Evolutionary conservation across 352 stramenopile species (phyloP).

Genomic region (Thraustotheca clavata): DNA sequence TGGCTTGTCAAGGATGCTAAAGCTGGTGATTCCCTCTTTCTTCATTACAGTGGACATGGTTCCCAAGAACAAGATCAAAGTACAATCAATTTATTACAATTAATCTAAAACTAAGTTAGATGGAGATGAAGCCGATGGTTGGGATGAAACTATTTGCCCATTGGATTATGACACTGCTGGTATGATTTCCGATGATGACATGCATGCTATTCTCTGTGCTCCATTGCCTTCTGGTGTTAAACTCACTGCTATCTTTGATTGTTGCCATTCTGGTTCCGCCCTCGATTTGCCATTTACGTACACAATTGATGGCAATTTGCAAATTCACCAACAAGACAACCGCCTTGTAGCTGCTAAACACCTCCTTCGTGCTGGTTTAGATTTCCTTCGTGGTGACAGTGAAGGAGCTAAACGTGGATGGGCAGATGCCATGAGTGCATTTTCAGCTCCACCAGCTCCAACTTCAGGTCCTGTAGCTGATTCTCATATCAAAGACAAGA

Average conservation of each 20-base stretch:
- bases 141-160: slow-evolving; percentile 41
- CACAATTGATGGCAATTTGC: slow-evolving; percentile 24
- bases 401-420: slow-evolving; percentile 28
- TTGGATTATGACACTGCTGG: slow-evolving; percentile 35
- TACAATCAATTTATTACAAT: not conserved
- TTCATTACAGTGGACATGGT: slow-evolving; percentile 32
- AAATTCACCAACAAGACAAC: slow-evolving; percentile 15
- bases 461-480: slow-evolving; percentile 5
- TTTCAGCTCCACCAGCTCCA: not conserved
- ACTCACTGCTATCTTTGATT: slow-evolving; percentile 51
- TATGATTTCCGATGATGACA: slow-evolving; percentile 38
- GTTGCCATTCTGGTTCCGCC: slow-evolving; percentile 53
- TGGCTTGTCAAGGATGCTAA: slow-evolving; percentile 23
- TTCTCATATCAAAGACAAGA: slow-evolving; percentile 8
- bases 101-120: slow-evolving; percentile 25
- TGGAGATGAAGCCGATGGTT: slow-evolving; percentile 37
- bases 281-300: slow-evolving; percentile 61
- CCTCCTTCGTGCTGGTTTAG: slow-evolving; percentile 4
- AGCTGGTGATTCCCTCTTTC: slow-evolving; percentile 22
- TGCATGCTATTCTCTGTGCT: slow-evolving; percentile 27
- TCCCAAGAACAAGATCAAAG: slow-evolving; percentile 24
- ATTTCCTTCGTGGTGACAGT: slow-evolving; percentile 24
- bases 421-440: not conserved
- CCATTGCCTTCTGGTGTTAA: slow-evolving; percentile 28
- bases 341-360: not conserved